Conservation (phyloP, 1,284 basidiomycete species). For the Trichosporon asahii region DNA sequence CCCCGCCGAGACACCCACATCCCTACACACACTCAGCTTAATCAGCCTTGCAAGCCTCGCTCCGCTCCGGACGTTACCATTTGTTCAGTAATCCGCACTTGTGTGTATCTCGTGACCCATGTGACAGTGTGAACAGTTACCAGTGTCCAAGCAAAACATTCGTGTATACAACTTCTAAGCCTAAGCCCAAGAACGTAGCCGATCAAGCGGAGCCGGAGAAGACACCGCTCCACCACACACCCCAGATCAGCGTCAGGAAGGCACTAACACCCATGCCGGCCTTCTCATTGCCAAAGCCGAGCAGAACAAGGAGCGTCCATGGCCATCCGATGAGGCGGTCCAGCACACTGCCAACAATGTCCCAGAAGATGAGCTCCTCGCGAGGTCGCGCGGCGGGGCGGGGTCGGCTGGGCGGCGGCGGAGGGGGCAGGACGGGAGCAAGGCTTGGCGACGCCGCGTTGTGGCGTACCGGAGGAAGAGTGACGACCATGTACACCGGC, state of each 20-base stretch:
- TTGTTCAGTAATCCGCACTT: background rate
- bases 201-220: background rate
- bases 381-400: slow-evolving; percentile 20
- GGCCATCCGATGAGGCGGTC: slow-evolving; percentile 45
- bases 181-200: too few relatives aligned
- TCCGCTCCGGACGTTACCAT: background rate
- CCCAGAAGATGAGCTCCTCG: slow-evolving; percentile 33
- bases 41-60: background rate
- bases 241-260: slow-evolving; percentile 46
- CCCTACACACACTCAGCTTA: background rate
- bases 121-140: background rate
- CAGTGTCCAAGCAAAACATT: background rate
- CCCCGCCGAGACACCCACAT: background rate
- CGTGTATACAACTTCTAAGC: background rate
- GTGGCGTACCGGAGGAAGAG: slow-evolving; percentile 35
- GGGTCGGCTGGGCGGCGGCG: slow-evolving; percentile 31
- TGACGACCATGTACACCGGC: slow-evolving; percentile 48
- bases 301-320: slow-evolving; percentile 41
- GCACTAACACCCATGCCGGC: slow-evolving; percentile 44
- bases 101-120: background rate
- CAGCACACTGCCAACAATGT: slow-evolving; percentile 32
- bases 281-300: slow-evolving; percentile 42
- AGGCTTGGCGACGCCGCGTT: slow-evolving; percentile 31
- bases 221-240: slow-evolving; percentile 44
- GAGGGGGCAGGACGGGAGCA: slow-evolving; percentile 37